A percentile compares a stretch with the other conserved stretches of the same genome.
Conservation (phyloP, 75 land plant genomes). For the Cupressus sempervirens region DNA sequence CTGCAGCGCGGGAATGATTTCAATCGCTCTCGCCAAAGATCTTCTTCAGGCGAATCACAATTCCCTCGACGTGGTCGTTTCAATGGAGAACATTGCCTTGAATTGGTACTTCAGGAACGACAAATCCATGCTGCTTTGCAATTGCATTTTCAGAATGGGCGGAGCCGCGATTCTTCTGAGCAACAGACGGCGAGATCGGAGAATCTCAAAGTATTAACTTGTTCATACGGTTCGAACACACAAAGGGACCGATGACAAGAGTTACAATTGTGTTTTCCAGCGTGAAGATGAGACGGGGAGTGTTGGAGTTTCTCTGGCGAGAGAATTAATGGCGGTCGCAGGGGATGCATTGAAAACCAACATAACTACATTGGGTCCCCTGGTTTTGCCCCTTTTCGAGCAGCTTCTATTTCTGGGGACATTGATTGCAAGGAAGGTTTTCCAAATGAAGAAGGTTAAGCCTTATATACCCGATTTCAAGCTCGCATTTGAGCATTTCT, state of each 20-base stretch:
- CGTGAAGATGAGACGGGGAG: slow-evolving; percentile 21
- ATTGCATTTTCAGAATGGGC: slow-evolving; percentile 47
- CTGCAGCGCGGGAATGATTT: slow-evolving; percentile 48
- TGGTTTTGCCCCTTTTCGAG: slow-evolving; percentile 39
- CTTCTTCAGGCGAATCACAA: slow-evolving; percentile 31
- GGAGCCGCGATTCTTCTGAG: slow-evolving; percentile 43
- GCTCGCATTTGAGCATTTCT: slow-evolving; percentile 41
- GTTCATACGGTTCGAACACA: slow-evolving; percentile 44
- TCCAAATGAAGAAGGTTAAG: slow-evolving; percentile 28
- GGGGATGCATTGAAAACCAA: slow-evolving; percentile 46
- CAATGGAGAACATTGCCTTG: slow-evolving; percentile 48
- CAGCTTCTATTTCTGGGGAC: slow-evolving; percentile 42
- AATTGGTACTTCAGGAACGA: slow-evolving; percentile 50
- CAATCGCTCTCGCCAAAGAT: slow-evolving; percentile 44
- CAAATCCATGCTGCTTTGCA: slow-evolving; percentile 37
- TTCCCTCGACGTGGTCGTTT: slow-evolving; percentile 39
- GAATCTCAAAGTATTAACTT: slow-evolving; percentile 33
- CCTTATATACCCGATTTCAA: slow-evolving; percentile 40
- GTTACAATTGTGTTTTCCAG: slow-evolving; percentile 28
- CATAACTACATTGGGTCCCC: slow-evolving; percentile 43
- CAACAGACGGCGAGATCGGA: slow-evolving; percentile 20
- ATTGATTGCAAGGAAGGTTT: slow-evolving; percentile 25
- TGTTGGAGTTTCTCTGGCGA: slow-evolving; percentile 29
- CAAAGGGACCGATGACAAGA: slow-evolving; percentile 45
- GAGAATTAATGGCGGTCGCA: slow-evolving; percentile 35